phyloP scores from a whole-genome alignment of 2,329 filamentous ascomycete species.

The Pestalotiopsis fici region DNA sequence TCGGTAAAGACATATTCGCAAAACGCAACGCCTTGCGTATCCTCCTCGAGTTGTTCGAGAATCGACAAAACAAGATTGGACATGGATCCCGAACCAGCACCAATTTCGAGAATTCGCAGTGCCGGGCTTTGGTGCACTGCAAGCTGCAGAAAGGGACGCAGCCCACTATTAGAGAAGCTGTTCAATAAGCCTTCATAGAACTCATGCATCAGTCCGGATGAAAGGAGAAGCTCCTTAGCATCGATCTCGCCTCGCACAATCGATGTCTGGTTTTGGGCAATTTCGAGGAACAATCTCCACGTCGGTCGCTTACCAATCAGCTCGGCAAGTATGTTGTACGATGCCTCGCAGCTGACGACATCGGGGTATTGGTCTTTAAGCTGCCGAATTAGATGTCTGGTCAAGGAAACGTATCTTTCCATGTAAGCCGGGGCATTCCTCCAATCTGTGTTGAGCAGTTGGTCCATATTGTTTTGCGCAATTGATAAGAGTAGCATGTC shows the following conservation, averaged over 20 bases:
- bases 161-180: slow-evolving; percentile 12
- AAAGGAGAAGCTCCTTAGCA: slow-evolving; percentile 37
- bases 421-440: slow-evolving; percentile 8
- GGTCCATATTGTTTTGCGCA: neutral
- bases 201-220: slow-evolving; percentile 30
- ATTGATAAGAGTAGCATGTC: neutral
- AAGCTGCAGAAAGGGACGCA: neutral
- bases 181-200: slow-evolving; percentile 33
- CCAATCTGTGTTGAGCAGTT: slow-evolving; percentile 3
- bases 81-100: slow-evolving; percentile 32
- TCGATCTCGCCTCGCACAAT: slow-evolving; percentile 30
- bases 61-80: slow-evolving; percentile 18
- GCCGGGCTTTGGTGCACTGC: slow-evolving; percentile 25
- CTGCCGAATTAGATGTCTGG: neutral
- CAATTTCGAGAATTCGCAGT: slow-evolving; percentile 34
- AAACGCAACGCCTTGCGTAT: neutral
- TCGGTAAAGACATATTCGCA: slow-evolving; percentile 1
- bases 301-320: neutral
- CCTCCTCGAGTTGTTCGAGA: neutral
- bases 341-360: neutral
- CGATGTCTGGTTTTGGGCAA: neutral
- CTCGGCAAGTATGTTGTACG: neutral
- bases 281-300: slow-evolving; percentile 8
- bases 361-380: neutral
- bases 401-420: slow-evolving; percentile 3